These are phyloP conservation scores for Allantophomopsis cytisporea DNA, from an alignment of 2,329 filamentous ascomycete genomes.

Conservation along the genomic window DNA sequence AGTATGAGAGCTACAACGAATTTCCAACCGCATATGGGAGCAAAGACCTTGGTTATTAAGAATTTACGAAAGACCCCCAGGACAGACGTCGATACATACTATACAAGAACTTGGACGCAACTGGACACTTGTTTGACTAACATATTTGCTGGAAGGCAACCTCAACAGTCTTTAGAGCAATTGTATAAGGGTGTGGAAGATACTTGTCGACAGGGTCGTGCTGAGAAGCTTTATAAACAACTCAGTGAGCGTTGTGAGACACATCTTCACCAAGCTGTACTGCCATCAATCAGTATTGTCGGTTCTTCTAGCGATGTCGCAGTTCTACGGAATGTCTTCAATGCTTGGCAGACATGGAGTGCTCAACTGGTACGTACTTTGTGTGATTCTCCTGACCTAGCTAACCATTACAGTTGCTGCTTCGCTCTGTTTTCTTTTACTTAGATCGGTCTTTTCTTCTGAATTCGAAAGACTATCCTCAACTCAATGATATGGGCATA, in stretches of 20 bases:
- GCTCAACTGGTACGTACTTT: slow-evolving; percentile 49
- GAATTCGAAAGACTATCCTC: slow-evolving; percentile 51
- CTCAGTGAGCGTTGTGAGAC: slow-evolving; percentile 52
- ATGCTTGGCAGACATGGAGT: slow-evolving; percentile 66
- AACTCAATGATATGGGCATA: slow-evolving; percentile 72
- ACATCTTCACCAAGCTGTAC: slow-evolving; percentile 51
- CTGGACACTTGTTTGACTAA: slow-evolving; percentile 59
- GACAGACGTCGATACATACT: slow-evolving; percentile 61
- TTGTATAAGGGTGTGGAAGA: slow-evolving; percentile 88
- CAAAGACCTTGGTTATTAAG: slow-evolving; percentile 86
- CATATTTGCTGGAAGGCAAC: slow-evolving; percentile 54
- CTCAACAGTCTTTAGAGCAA: slow-evolving; percentile 68
- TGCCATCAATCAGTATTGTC: slow-evolving; percentile 35
- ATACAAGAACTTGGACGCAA: slow-evolving; percentile 61
- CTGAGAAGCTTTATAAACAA: slow-evolving; percentile 51
- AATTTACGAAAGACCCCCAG: slow-evolving; percentile 56
- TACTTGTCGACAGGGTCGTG: slow-evolving; percentile 67
- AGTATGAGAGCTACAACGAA: slow-evolving; percentile 2
- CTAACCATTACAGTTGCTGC: slow-evolving; percentile 39
- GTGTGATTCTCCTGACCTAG: background rate
- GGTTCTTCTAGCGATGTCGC: slow-evolving; percentile 43
- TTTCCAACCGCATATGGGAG: slow-evolving; percentile 63
- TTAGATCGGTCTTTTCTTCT: slow-evolving; percentile 83
- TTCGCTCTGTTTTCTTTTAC: slow-evolving; percentile 87
- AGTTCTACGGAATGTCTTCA: slow-evolving; percentile 40